Evolutionary conservation across 192 early-diverging fungal genomes (phyloP).

Genomic region (Podila clonocystis): DNA sequence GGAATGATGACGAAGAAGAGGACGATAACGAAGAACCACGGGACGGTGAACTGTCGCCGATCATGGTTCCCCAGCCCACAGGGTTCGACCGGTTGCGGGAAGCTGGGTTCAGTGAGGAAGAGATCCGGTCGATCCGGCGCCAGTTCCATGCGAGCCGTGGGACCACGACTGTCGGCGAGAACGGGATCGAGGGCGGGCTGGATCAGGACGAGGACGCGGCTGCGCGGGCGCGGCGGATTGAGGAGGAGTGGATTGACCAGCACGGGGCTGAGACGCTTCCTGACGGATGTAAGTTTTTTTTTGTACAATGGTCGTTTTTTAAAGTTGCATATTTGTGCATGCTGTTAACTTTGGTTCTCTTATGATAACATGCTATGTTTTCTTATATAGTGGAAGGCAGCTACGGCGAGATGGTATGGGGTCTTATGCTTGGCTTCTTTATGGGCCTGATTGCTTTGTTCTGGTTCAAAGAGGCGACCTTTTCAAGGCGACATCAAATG

Average conservation of each 20-base stretch:
- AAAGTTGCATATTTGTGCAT: not conserved
- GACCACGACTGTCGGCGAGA: slow-evolving; percentile 39
- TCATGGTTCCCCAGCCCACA: slow-evolving; percentile 48
- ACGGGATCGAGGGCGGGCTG: slow-evolving; percentile 28
- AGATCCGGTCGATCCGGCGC: slow-evolving; percentile 59
- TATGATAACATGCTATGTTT: slow-evolving; percentile 1
- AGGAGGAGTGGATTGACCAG: slow-evolving; percentile 68
- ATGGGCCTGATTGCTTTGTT: slow-evolving; percentile 62
- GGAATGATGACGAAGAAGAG: not conserved
- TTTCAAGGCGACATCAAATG: slow-evolving; percentile 60
- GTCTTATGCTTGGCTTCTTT: slow-evolving; percentile 66
- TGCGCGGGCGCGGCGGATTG: slow-evolving; percentile 46
- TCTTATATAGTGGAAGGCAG: slow-evolving; percentile 50
- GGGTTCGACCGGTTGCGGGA: slow-evolving; percentile 69
- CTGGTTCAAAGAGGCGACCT: slow-evolving; percentile 65
- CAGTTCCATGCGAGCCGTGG: slow-evolving; percentile 66
- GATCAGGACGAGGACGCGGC: slow-evolving; percentile 46
- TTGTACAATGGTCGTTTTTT: not conserved
- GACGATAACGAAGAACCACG: not conserved
- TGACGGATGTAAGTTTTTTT: slow-evolving; percentile 63
- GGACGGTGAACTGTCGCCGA: slow-evolving; percentile 40
- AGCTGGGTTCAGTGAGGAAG: slow-evolving; percentile 66
- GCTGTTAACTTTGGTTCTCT: not conserved
- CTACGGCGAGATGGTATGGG: slow-evolving; percentile 65
- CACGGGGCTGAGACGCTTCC: slow-evolving; percentile 60